A percentile compares a stretch with the other conserved stretches of the same genome.
Conservation (phyloP, 495 filamentous ascomycete genomes). For the Mytilinidion resinicola region DNA sequence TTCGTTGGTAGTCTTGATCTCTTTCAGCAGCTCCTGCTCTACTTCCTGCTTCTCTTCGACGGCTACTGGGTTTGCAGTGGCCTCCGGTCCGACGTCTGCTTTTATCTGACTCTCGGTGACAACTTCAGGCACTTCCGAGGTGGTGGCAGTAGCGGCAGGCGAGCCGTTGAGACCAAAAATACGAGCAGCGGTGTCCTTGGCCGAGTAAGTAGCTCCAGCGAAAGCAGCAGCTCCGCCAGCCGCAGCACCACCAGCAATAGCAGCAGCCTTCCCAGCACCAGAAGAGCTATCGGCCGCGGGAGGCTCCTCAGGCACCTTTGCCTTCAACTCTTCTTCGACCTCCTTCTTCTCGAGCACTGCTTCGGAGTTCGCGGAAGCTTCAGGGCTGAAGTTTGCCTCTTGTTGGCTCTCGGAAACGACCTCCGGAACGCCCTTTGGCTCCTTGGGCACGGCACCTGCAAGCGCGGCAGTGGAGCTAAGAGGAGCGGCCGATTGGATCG, state of each 20-base stretch:
- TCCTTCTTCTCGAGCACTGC: constrained; percentile 73
- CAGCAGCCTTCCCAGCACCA: constrained; percentile 31
- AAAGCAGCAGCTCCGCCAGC: constrained; percentile 25
- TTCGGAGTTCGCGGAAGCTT: constrained; percentile 51
- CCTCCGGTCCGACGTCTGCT: constrained; percentile 61
- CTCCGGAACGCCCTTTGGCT: constrained; percentile 50
- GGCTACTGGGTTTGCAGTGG: constrained; percentile 50
- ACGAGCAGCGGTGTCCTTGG: constrained; percentile 33
- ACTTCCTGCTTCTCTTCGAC: constrained; percentile 13
- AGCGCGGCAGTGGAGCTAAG: constrained; percentile 66
- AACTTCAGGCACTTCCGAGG: constrained; percentile 53
- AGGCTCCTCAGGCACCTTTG: constrained; percentile 41
- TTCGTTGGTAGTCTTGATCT: constrained; percentile 17
- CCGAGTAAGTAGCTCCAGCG: constrained; percentile 34
- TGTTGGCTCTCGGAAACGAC: constrained; percentile 62
- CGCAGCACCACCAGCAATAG: constrained; percentile 35
- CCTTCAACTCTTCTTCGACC: constrained; percentile 61
- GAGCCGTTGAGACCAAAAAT: constrained; percentile 24
- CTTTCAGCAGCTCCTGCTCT: constrained; percentile 20
- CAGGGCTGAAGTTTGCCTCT: constrained; percentile 51
- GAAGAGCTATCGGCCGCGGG: constrained; percentile 43
- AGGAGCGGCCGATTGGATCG: constrained; percentile 63
- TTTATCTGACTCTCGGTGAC: constrained; percentile 67
- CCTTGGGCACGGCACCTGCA: constrained; percentile 63
- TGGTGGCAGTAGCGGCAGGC: too few species aligned